These are phyloP conservation scores for Macrophomina phaseolina DNA, from an alignment of 2,329 filamentous ascomycete species.

Conservation along the genomic window DNA sequence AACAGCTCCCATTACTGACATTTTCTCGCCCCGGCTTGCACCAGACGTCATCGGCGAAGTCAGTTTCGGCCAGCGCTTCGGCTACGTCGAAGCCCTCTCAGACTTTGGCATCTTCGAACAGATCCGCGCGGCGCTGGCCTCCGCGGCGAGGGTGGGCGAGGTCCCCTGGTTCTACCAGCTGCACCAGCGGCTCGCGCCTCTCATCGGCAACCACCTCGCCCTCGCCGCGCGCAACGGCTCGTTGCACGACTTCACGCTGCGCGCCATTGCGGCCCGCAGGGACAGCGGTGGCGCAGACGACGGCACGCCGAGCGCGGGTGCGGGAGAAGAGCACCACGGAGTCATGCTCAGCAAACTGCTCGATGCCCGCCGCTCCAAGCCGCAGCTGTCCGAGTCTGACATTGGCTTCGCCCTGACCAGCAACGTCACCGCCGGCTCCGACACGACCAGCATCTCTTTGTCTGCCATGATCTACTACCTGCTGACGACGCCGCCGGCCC, in stretches of 20 bases:
- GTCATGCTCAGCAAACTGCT: not conserved
- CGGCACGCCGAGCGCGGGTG: not conserved
- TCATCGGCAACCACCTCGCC: constrained; percentile 13
- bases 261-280: not conserved
- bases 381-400: not conserved
- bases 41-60: not conserved
- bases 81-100: not conserved
- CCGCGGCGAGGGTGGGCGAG: not conserved
- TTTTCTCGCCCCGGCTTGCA: not conserved
- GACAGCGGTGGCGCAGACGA: not conserved
- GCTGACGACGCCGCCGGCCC: constrained; percentile 39
- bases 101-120: not conserved
- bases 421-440: constrained; percentile 38
- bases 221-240: not conserved
- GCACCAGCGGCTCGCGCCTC: not conserved
- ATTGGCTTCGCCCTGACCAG: not conserved
- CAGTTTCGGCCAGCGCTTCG: not conserved
- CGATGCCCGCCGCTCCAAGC: not conserved
- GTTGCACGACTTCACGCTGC: not conserved
- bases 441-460: constrained; percentile 43
- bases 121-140: not conserved
- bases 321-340: too few species aligned
- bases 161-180: not conserved
- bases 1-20: too few species aligned
- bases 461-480: constrained; percentile 45